Percentiles rank a stretch among this genome's conserved stretches.
phyloP scores from a whole-genome alignment of 768 basidiomycete species.

The Leccinellum rugosiceps region DNA sequence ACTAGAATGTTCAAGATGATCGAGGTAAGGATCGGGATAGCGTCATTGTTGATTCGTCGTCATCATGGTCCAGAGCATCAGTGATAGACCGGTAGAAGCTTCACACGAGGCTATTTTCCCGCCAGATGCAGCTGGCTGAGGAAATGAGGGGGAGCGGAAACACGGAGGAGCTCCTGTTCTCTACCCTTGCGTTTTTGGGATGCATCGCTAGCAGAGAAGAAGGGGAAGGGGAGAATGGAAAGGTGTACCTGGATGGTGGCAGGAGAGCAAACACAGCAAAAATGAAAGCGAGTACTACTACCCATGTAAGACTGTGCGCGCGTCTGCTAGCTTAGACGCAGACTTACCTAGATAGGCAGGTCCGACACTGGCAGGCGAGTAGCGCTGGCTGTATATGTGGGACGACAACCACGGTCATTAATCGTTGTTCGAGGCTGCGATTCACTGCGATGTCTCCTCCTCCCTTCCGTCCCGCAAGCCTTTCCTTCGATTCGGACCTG shows the following conservation, averaged over 20 bases:
- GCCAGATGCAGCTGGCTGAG: not conserved
- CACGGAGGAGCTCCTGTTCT: not conserved
- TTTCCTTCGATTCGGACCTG: conserved; percentile 9
- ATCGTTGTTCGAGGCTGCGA: not conserved
- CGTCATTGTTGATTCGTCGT: not conserved
- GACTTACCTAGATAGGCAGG: not conserved
- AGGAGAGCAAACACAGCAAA: no score
- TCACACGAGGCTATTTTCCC: no score
- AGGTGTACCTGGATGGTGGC: no score
- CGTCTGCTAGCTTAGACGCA: no score
- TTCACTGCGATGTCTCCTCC: not conserved
- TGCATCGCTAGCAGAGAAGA: no score
- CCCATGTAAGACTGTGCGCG: no score
- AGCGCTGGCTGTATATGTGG: not conserved
- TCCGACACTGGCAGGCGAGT: not conserved
- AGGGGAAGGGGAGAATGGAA: no score
- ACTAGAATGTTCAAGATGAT: not conserved
- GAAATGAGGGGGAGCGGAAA: not conserved
- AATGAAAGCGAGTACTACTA: not conserved
- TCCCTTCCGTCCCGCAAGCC: not conserved
- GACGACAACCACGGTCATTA: not conserved
- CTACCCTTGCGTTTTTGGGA: no score
- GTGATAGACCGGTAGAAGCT: no score
- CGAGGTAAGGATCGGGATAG: not conserved
- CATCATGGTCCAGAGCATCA: not conserved